A percentile compares a stretch with the other conserved stretches of the same genome.
Evolutionary conservation across 1,284 basidiomycete genomes (phyloP).

Genomic region (Ceratorhiza oryzae-sativae): DNA sequence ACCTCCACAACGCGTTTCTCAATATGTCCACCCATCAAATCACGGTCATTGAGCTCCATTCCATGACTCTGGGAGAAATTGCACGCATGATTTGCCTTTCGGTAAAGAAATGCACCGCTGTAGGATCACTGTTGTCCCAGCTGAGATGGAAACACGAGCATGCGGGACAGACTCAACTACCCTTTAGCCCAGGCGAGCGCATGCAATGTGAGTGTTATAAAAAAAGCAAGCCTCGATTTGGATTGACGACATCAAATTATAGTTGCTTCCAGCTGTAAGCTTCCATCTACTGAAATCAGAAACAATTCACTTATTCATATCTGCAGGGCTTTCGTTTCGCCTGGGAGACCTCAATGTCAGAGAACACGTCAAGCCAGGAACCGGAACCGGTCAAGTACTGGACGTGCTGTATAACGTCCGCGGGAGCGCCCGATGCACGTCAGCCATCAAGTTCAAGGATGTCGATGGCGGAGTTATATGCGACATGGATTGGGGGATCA

Average conservation of each 20-base stretch:
- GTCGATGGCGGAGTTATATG: slow-evolving; percentile 19
- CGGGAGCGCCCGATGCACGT: not conserved
- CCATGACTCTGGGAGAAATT: slow-evolving; percentile 17
- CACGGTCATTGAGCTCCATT: slow-evolving; percentile 2
- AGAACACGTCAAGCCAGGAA: slow-evolving; percentile 16
- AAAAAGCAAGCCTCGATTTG: not conserved
- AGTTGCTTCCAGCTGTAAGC: slow-evolving; percentile 10
- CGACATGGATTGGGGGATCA: slow-evolving; percentile 25
- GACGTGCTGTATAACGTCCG: slow-evolving; percentile 15
- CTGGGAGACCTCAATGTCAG: slow-evolving; percentile 17
- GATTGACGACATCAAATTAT: not conserved
- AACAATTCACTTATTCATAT: not conserved
- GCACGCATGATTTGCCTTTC: slow-evolving; percentile 20
- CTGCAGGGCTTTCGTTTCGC: slow-evolving; percentile 31
- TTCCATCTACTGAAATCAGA: not conserved
- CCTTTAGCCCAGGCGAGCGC: slow-evolving; percentile 24
- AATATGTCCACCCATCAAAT: slow-evolving; percentile 24
- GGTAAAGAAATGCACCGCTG: slow-evolving; percentile 7
- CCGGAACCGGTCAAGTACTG: slow-evolving; percentile 6
- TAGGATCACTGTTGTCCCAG: slow-evolving; percentile 5
- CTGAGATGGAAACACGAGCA: slow-evolving; percentile 27
- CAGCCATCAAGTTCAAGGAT: slow-evolving; percentile 34
- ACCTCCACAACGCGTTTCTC: slow-evolving; percentile 31
- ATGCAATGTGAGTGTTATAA: slow-evolving; percentile 16
- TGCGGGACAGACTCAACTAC: slow-evolving; percentile 19